These are phyloP conservation scores for Leccinum variicolor DNA, from an alignment of 768 basidiomycete species.

Conservation along the genomic window DNA sequence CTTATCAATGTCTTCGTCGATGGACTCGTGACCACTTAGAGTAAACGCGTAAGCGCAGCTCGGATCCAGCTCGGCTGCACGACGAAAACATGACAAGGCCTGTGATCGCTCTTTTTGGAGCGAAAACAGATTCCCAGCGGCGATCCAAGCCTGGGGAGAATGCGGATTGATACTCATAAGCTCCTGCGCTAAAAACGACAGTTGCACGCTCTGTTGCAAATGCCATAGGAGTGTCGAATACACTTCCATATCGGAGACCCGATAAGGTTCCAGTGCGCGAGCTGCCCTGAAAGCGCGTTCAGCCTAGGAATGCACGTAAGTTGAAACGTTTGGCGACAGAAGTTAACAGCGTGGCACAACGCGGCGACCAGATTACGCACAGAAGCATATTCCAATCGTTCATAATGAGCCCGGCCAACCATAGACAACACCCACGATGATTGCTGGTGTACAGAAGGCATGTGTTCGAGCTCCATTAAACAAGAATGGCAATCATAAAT, in stretches of 20 bases:
- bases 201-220: slow-evolving; percentile 73
- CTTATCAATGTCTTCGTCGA: slow-evolving; percentile 93
- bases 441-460: slow-evolving; percentile 71
- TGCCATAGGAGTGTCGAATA: slow-evolving; percentile 98
- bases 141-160: slow-evolving; percentile 91
- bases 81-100: slow-evolving; percentile 90
- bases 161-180: slow-evolving; percentile 81
- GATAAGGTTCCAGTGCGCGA: slow-evolving; percentile 84
- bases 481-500: slow-evolving; percentile 75
- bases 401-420: slow-evolving; percentile 86
- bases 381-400: slow-evolving; percentile 82
- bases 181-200: slow-evolving; percentile 93
- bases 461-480: slow-evolving; percentile 68
- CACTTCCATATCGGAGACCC: slow-evolving; percentile 90
- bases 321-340: slow-evolving; percentile 13
- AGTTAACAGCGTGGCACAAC: slow-evolving; percentile 5
- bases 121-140: slow-evolving; percentile 93
- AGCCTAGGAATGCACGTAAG: slow-evolving; percentile 52
- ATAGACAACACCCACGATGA: slow-evolving; percentile 78
- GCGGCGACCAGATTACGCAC: slow-evolving; percentile 47
- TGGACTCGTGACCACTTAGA: slow-evolving; percentile 92
- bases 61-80: slow-evolving; percentile 87
- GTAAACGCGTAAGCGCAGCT: slow-evolving; percentile 95
- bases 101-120: slow-evolving; percentile 91
- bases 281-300: slow-evolving; percentile 85